These are phyloP conservation scores for Penicillium expansum DNA, from an alignment of 2,329 filamentous ascomycete genomes.

Conservation along the genomic window DNA sequence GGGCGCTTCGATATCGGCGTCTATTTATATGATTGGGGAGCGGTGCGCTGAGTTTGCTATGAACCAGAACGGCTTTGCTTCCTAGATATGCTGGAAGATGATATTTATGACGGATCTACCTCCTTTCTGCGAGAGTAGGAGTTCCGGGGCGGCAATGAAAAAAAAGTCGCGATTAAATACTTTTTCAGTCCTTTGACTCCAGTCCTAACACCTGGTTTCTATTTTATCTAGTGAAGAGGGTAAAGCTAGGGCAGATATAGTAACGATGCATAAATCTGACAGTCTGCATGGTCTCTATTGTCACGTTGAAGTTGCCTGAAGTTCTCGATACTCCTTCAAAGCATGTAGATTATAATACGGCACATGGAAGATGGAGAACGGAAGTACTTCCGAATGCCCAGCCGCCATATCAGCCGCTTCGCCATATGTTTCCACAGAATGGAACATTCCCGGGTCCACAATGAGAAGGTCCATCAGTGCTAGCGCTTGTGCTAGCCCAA, in stretches of 20 bases:
- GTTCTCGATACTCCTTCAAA: background rate
- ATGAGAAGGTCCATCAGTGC: background rate
- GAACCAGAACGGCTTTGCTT: background rate
- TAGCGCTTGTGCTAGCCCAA: background rate
- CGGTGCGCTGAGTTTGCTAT: background rate
- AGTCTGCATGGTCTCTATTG: background rate
- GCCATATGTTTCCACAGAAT: background rate
- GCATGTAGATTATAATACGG: background rate
- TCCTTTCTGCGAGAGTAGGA: no score
- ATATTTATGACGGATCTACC: no score
- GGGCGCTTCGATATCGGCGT: background rate
- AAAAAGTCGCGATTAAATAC: no score
- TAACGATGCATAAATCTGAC: background rate
- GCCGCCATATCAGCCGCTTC: background rate
- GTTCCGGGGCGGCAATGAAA: no score
- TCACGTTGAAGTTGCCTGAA: background rate
- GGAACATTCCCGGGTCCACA: background rate
- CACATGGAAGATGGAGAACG: background rate
- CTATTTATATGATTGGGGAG: conserved; percentile 4
- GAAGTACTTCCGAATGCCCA: background rate
- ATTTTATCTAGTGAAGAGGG: no score
- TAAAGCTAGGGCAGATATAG: background rate
- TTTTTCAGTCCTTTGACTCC: no score
- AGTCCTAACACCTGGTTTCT: no score
- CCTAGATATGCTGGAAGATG: background rate